phyloP scores from a whole-genome alignment of 352 stramenopile species.

The Sclerospora graminicola region DNA sequence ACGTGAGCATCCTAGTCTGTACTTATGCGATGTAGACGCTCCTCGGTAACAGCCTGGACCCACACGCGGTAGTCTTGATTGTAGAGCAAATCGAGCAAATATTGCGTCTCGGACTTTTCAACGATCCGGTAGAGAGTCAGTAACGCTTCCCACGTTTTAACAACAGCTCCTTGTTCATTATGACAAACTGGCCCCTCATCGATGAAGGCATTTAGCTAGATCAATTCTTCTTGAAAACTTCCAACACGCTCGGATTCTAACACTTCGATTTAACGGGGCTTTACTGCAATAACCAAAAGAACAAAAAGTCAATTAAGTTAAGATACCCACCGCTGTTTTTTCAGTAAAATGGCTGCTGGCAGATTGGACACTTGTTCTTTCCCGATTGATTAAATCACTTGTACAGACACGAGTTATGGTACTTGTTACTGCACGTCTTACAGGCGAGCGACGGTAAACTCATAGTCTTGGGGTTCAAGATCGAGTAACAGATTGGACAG shows the following conservation, averaged over 20 bases:
- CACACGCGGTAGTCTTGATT: slow-evolving; percentile 90
- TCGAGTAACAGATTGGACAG: slow-evolving; percentile 89
- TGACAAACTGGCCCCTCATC: slow-evolving; percentile 2
- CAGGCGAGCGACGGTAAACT: slow-evolving; percentile 78
- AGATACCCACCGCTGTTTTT: slow-evolving; percentile 1
- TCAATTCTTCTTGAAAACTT: slow-evolving; percentile 17
- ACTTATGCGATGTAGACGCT: slow-evolving; percentile 27
- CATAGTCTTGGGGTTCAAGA: slow-evolving; percentile 88
- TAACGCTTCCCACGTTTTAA: slow-evolving; percentile 74
- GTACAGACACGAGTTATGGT: slow-evolving; percentile 90
- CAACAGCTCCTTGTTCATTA: neutral
- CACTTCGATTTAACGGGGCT: slow-evolving; percentile 78
- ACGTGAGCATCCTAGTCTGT: slow-evolving; percentile 21
- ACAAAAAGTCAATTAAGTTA: no score
- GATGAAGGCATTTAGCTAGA: slow-evolving; percentile 15
- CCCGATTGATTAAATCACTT: slow-evolving; percentile 91
- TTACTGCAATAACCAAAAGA: slow-evolving; percentile 12
- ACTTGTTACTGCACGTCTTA: slow-evolving; percentile 90
- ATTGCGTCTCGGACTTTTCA: slow-evolving; percentile 93
- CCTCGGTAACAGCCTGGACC: slow-evolving; percentile 61
- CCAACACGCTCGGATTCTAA: slow-evolving; percentile 30
- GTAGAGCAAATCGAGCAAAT: slow-evolving; percentile 94
- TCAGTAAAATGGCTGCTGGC: slow-evolving; percentile 82
- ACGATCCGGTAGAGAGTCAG: slow-evolving; percentile 88
- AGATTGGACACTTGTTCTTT: slow-evolving; percentile 91